Conservation (phyloP, 2,329 filamentous ascomycete genomes). For the Chaetomium sp. region DNA sequence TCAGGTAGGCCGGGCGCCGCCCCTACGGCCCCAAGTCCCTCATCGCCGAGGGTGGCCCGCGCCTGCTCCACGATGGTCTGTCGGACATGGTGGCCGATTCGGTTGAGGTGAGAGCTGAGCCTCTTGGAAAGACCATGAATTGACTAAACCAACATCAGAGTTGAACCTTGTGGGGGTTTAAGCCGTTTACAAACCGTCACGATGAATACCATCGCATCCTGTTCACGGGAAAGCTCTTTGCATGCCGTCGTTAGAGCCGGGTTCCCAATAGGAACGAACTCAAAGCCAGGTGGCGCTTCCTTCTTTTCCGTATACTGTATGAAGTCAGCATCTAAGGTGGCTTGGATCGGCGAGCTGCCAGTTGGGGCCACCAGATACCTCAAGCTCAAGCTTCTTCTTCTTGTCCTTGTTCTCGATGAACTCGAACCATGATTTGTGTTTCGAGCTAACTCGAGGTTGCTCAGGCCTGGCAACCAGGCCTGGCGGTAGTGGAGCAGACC, state of each 20-base stretch:
- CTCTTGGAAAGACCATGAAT: conserved; percentile 32
- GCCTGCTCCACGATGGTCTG: conserved; percentile 54
- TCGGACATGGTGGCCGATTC: conserved; percentile 55
- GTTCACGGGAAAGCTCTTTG: conserved; percentile 58
- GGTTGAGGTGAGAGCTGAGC: conserved; percentile 48
- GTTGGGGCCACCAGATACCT: conserved; percentile 36
- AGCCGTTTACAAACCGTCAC: conserved; percentile 47
- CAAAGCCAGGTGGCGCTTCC: conserved; percentile 53
- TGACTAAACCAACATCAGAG: conserved; percentile 22
- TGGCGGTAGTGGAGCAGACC: conserved; percentile 22
- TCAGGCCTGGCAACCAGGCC: conserved; percentile 28
- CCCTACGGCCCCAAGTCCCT: conserved; percentile 21
- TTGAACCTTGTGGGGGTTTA: neutral
- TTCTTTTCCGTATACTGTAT: conserved; percentile 45
- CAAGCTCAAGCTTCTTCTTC: conserved; percentile 57
- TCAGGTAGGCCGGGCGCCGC: conserved; percentile 38
- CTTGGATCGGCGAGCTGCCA: neutral
- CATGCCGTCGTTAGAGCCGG: conserved; percentile 54
- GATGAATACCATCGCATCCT: conserved; percentile 59
- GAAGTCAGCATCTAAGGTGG: conserved; percentile 22
- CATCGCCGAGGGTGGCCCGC: conserved; percentile 25
- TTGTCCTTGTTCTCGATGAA: conserved; percentile 58
- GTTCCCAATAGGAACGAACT: conserved; percentile 57
- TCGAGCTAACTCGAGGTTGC: conserved; percentile 37
- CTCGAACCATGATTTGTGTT: conserved; percentile 58